These are phyloP conservation scores for Polychaeton citri DNA, from an alignment of 2,329 filamentous ascomycete genomes.

Conservation along the genomic window DNA sequence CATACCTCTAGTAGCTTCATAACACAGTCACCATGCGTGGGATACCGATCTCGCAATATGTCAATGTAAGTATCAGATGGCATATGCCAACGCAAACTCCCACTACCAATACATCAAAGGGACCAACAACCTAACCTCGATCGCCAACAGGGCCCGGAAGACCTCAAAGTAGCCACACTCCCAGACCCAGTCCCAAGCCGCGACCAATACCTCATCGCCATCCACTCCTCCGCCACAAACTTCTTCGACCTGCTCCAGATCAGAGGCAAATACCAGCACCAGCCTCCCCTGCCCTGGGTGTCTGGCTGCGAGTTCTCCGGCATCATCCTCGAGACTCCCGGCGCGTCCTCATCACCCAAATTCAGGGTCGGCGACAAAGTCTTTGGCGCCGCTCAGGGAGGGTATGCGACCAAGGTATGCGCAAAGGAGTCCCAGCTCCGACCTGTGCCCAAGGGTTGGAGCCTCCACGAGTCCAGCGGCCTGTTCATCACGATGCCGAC, in stretches of 20 bases:
- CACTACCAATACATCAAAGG: background rate
- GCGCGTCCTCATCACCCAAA: constrained; percentile 28
- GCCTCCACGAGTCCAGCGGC: constrained; percentile 70
- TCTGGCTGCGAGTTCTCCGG: constrained; percentile 81
- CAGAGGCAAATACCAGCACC: constrained; percentile 87
- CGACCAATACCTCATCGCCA: constrained; percentile 72
- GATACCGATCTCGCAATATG: constrained; percentile 26
- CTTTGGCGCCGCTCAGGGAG: constrained; percentile 77
- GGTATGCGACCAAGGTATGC: constrained; percentile 65
- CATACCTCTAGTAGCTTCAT: background rate
- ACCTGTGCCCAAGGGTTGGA: constrained; percentile 69
- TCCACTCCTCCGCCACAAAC: constrained; percentile 80
- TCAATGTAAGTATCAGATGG: constrained; percentile 6
- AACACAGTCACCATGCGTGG: constrained; percentile 50
- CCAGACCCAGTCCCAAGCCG: constrained; percentile 59
- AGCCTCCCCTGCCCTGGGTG: constrained; percentile 79
- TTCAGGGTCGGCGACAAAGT: constrained; percentile 71
- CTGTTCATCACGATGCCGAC: constrained; percentile 88
- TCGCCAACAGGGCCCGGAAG: constrained; percentile 57
- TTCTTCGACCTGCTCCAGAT: constrained; percentile 97
- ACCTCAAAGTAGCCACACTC: constrained; percentile 62
- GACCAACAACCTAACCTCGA: constrained; percentile 1
- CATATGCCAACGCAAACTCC: constrained; percentile 1
- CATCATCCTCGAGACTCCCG: constrained; percentile 54
- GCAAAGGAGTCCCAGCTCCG: constrained; percentile 54